Evolutionary conservation across 1,139 yeast genomes (phyloP), one percentile per base, ranked within the genome.

Genomic region (Debaryomycetaceae sp.): DNA sequence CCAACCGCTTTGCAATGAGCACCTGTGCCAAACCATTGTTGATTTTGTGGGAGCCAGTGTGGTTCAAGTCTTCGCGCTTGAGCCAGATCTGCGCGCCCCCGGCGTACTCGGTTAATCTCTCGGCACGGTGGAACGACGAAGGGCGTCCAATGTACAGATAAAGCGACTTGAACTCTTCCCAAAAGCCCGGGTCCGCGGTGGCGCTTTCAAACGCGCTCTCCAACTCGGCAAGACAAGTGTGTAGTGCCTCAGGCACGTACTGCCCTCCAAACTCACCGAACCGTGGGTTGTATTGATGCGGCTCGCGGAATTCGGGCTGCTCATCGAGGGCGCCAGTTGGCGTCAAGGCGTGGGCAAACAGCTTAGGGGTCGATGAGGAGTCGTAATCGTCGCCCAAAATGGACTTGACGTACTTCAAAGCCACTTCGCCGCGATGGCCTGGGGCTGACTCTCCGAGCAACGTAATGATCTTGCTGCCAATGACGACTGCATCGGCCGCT

Each of bases 41-140:
- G 55, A 91, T 91, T 63, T 91, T 91, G 65, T 91, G 99, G 24
- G 95, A 84, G 38, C 99, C 98, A 2, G 98, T 91, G 58, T 91
- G 99, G 65, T 91, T 91, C 52, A 91, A 71, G 56, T 91, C 99
- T 67, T 91, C 99, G 64, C 99, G 82, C 62, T 91, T 91, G 52
- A 91, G 75, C 97, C 97, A 91, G 60, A 91, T 88, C 52, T 83
- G 84, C 16, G 98, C 97, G 48, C 99, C 98, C 18, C 96, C 96
- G 21, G 89, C 89, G 48, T 82, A 64, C 58, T 85, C 93, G 21
- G 95, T 71, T 46, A 91, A 74, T 53, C 97, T 74, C 38, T 85
- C 95, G 32, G 97, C 98, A 49, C 71, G 73, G 56, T 91, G 97
- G 51, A 91, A 73, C 14, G 88, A 75, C 2, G 97, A 88, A 14